Evolutionary conservation across 148 eudicot species (phyloP), one percentile per base, ranked within the genome.

Genomic region (Rhododendron ovatum): DNA sequence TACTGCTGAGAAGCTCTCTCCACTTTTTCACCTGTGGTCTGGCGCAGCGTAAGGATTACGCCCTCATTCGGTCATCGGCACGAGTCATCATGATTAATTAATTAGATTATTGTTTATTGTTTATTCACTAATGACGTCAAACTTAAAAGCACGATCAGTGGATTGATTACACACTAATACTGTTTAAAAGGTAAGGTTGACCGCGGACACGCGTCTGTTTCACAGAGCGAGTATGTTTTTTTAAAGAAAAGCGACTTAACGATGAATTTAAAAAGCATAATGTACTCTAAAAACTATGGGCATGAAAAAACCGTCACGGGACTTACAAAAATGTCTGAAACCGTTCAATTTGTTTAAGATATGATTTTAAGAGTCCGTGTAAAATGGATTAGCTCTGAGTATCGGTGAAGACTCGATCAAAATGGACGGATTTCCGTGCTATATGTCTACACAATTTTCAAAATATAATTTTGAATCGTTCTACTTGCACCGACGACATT

Each of bases 291-390:
- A 48, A 48, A 48, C 53, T 12, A 12, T 48, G 53, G 14, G 53
- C 12, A 12, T 12, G 53, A 0, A 48, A 48, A 48, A 48, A 0
- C 3, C 12, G 12, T 48, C 2, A 11, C 0, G 57, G 57, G 3
- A 14, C 18, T 18, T 0, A 0, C 57, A 51, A 51, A 51, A 51
- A 15, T 13, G 1, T 0, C 0, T 3, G 17, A 0, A 2, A 13
- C 5, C 0, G 57, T 51, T 51, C 0, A 12, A 13, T 51, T 51
- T 51, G 57, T 51, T 51, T 13, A 51, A 51, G 3, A 13, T 5
- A 47, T 13, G 55, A 0, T 50, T 47, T 14, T 51, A 51, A 14
- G 3, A 51, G 17, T 13, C 0, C 5, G 17, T 14, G 18, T 50
- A 50, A 13, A 6, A 2, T 5, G 8, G 8, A 5, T 43, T 12